Percentiles rank a stretch among this genome's conserved stretches.
These are phyloP conservation scores for Magnusiomyces tetraspermus DNA, from an alignment of 1,139 yeast species.

Conservation along the genomic window DNA sequence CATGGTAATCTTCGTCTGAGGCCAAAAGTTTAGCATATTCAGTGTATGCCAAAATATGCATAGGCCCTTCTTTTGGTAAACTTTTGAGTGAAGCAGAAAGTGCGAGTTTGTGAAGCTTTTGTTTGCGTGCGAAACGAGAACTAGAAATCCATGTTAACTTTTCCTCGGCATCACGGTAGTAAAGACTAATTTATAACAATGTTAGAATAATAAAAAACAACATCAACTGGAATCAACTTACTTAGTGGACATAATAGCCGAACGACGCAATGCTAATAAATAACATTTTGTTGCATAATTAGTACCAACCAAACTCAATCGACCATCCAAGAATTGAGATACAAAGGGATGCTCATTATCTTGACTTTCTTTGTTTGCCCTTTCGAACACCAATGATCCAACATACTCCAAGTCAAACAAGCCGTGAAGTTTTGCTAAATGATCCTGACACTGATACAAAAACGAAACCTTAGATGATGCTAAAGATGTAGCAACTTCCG, in stretches of 20 bases:
- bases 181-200: too few species aligned
- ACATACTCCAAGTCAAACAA: conserved; percentile 49
- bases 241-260: conserved; percentile 38
- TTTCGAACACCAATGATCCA: conserved; percentile 13
- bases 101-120: conserved; percentile 63
- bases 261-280: conserved; percentile 32
- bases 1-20: conserved; percentile 83
- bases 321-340: conserved; percentile 26
- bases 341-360: conserved; percentile 20
- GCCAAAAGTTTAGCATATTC: conserved; percentile 82
- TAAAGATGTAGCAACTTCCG: conserved; percentile 50
- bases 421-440: conserved; percentile 60
- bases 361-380: conserved; percentile 1
- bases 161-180: conserved; percentile 35
- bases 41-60: conserved; percentile 42
- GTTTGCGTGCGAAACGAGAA: conserved; percentile 60
- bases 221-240: conserved; percentile 8
- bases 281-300: conserved; percentile 32
- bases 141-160: conserved; percentile 48
- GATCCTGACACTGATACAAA: conserved; percentile 46
- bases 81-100: conserved; percentile 67
- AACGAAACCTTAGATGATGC: conserved; percentile 56
- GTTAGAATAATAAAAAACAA: conserved; percentile 11
- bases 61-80: conserved; percentile 34
- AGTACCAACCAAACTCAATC: conserved; percentile 30